Conservation (phyloP, 202 grass and related monocot species). For the Alloteropsis angusta region DNA sequence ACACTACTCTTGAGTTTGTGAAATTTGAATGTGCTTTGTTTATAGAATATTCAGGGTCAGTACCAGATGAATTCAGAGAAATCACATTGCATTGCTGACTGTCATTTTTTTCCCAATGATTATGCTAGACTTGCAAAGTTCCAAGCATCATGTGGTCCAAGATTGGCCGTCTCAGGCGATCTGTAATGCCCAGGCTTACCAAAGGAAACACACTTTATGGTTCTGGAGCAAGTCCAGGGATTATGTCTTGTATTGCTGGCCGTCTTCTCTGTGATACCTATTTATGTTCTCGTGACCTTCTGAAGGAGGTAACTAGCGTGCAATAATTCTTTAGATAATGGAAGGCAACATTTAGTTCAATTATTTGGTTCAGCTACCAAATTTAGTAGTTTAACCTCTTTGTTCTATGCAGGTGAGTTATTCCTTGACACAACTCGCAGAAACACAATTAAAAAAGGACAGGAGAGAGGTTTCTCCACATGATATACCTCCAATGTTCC, state of each 20-base stretch:
- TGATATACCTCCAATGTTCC: conserved; percentile 88
- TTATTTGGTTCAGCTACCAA: not conserved
- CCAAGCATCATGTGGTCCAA: conserved; percentile 91
- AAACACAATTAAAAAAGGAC: conserved; percentile 76
- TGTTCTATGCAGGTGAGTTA: conserved; percentile 71
- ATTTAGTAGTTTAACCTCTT: not conserved
- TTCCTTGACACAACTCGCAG: conserved; percentile 94
- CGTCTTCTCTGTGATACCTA: conserved; percentile 97
- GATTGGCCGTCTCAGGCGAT: conserved; percentile 89
- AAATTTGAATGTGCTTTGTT: not conserved
- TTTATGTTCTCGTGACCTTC: conserved; percentile 84
- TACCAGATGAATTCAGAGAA: not conserved
- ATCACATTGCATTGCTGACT: not conserved
- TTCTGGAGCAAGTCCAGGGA: conserved; percentile 90
- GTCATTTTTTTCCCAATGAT: not conserved
- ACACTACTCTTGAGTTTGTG: not conserved
- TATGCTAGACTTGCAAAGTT: conserved; percentile 69
- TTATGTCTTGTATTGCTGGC: conserved; percentile 94
- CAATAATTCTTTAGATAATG: not conserved
- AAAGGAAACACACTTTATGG: conserved; percentile 85
- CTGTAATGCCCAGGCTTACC: conserved; percentile 83
- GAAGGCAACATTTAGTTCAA: not conserved
- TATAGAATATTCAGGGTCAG: not conserved
- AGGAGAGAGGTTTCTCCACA: conserved; percentile 78
- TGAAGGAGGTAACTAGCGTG: conserved; percentile 55